These are phyloP conservation scores for Aegilops speltoides DNA, from an alignment of 176 grass and related monocot genomes.

Conservation along the genomic window DNA sequence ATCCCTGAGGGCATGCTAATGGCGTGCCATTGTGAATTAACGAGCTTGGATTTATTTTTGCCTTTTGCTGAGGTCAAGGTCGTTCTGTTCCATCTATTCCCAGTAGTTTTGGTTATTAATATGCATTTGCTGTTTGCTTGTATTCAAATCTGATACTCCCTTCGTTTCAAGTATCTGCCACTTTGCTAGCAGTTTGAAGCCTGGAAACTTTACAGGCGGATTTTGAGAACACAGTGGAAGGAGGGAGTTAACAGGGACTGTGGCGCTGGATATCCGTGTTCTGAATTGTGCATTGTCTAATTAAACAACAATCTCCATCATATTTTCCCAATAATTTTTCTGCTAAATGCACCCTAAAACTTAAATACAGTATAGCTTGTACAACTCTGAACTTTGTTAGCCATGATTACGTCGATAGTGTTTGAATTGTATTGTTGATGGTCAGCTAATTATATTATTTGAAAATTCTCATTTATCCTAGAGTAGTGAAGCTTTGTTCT, in stretches of 20 bases:
- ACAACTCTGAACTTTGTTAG: too few species aligned
- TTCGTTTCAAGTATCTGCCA: not conserved
- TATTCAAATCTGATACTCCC: not conserved
- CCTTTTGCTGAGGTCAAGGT: not conserved
- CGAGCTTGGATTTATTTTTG: constrained; percentile 14
- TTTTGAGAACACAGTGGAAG: not conserved
- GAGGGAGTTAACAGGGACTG: not conserved
- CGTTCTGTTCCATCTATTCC: constrained; percentile 14
- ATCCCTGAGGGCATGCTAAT: not conserved
- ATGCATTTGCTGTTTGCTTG: not conserved
- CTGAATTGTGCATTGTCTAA: not conserved
- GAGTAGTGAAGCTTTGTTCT: too few species aligned
- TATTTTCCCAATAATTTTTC: not conserved
- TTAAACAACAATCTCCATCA: not conserved
- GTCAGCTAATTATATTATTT: constrained; percentile 1
- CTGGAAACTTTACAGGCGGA: not conserved
- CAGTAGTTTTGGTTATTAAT: not conserved
- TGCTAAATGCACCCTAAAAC: not conserved
- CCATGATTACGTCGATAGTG: too few species aligned
- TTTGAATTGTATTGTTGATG: not conserved
- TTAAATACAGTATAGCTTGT: too few species aligned
- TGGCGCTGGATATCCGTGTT: not conserved
- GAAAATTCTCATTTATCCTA: not conserved
- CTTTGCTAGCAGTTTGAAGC: not conserved
- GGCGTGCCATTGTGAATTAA: not conserved